Evolutionary conservation across 2,329 filamentous ascomycete genomes (phyloP), one percentile per base, ranked within the genome.

Genomic region (Fusarium sp.): DNA sequence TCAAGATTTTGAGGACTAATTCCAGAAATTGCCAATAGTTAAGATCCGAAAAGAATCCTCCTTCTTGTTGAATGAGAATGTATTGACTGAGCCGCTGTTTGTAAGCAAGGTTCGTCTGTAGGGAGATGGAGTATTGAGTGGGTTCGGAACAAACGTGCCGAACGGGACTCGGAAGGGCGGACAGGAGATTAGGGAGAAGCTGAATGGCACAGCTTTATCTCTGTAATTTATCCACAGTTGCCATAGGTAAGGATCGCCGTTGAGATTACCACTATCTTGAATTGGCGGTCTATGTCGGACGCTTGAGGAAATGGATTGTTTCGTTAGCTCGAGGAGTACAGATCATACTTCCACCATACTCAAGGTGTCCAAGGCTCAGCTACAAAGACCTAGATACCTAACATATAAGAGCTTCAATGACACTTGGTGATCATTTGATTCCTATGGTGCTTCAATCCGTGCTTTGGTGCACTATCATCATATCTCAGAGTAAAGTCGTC

Each of bases 11-110:
- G 14, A 22, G 9, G 1, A 28, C 26, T 3, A 5, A 22, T 18
- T 22, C 13, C 4, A 4, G 10, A 30, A 30, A 12, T 11, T 26
- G 10, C 6, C 0, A 16, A 7, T 6, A 30, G 8, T n/a, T n/a
- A 7, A 4, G 22, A 8, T 6, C 4, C 5, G 0, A 8, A 6
- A 16, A 30, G 14, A 30, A 6, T 7, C 15, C 22, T 3, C 1
- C 7, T 12, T 30, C 3, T 9, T 7, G 20, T 6, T 8, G 8
- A 3, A 16, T 16, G 9, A 35, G 7, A 14, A 11, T 2, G 6
- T 3, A 14, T 20, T 2, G 3, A 26, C 6, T 35, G 31, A 11
- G 1, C 26, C 12, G 6, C 6, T n/a, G 6, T 26, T 26, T 26
- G 18, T 20, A 15, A 24, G 31, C 12, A 7, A 35, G 6, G 0